Evolutionary conservation across 108 stramenopile genomes (phyloP).

Genomic region (Pseudonitzschia pungens): DNA sequence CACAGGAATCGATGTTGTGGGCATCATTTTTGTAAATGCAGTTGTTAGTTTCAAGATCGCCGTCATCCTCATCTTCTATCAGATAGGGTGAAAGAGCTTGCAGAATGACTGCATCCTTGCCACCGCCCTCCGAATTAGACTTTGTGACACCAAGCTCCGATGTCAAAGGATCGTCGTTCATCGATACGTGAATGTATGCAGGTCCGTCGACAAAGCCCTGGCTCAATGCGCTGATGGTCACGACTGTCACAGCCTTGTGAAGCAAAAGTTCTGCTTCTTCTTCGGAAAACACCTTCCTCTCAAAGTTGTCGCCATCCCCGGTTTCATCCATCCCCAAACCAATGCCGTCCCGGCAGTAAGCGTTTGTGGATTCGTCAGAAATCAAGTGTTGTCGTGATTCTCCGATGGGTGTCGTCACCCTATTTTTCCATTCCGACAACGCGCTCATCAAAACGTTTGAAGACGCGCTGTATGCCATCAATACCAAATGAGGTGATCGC

Average conservation of each 20-base stretch:
- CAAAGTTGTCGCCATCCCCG: neutral
- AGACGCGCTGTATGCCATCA: slow-evolving; percentile 10
- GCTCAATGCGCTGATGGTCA: slow-evolving; percentile 26
- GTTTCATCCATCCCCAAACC: neutral
- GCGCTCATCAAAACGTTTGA: slow-evolving; percentile 8
- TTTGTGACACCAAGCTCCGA: slow-evolving; percentile 16
- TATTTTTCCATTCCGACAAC: slow-evolving; percentile 12
- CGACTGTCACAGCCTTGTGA: slow-evolving; percentile 31
- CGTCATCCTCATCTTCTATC: neutral
- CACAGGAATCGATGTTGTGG: slow-evolving; percentile 19
- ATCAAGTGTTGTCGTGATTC: neutral
- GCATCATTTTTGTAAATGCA: slow-evolving; percentile 17
- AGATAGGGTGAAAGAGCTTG: slow-evolving; percentile 34
- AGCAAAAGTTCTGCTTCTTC: slow-evolving; percentile 17
- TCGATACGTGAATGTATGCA: slow-evolving; percentile 41
- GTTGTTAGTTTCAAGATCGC: neutral
- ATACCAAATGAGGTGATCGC: neutral
- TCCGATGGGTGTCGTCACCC: slow-evolving; percentile 1
- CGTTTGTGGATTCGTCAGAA: slow-evolving; percentile 1
- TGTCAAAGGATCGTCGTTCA: slow-evolving; percentile 33
- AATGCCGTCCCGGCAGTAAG: neutral
- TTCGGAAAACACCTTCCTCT: slow-evolving; percentile 12
- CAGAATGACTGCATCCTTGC: slow-evolving; percentile 32
- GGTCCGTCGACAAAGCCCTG: slow-evolving; percentile 26
- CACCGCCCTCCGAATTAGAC: slow-evolving; percentile 27